Evolutionary conservation across 2,329 filamentous ascomycete genomes (phyloP).

Genomic region (Pseudocercospora cruenta): DNA sequence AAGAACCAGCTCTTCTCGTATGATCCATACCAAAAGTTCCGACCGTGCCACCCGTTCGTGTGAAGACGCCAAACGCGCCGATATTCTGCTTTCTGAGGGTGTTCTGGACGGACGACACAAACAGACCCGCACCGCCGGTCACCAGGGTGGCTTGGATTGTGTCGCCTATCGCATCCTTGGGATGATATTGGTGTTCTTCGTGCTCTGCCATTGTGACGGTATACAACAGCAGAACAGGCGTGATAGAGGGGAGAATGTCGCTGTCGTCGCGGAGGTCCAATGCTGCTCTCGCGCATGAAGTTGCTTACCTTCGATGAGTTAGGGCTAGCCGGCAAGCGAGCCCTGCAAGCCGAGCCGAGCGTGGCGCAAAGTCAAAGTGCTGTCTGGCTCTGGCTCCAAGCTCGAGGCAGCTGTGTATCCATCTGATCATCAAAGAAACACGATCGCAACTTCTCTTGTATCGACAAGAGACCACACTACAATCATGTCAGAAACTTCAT

Average conservation of each 20-base stretch:
- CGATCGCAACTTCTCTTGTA: background rate
- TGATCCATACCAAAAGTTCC: slow-evolving; percentile 62
- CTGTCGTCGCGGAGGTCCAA: slow-evolving; percentile 1
- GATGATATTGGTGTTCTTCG: slow-evolving; percentile 58
- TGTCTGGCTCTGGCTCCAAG: background rate
- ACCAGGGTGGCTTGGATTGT: slow-evolving; percentile 67
- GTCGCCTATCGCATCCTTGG: slow-evolving; percentile 73
- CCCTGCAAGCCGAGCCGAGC: background rate
- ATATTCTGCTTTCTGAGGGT: slow-evolving; percentile 81
- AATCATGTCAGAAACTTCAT: slow-evolving; percentile 1
- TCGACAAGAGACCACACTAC: background rate
- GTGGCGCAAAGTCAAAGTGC: background rate
- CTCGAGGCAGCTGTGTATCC: background rate
- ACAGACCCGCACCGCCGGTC: slow-evolving; percentile 69
- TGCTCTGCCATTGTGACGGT: slow-evolving; percentile 53
- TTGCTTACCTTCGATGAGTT: background rate
- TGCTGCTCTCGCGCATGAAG: slow-evolving; percentile 31
- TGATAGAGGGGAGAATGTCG: background rate
- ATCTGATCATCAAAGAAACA: background rate
- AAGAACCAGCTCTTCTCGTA: background rate
- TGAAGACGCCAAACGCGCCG: slow-evolving; percentile 78
- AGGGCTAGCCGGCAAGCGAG: background rate
- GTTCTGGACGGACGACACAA: slow-evolving; percentile 81
- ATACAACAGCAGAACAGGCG: background rate
- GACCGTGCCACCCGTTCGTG: slow-evolving; percentile 75